These are phyloP conservation scores for Meyerozyma elateridarum DNA, from an alignment of 1,139 yeast species.

Conservation along the genomic window DNA sequence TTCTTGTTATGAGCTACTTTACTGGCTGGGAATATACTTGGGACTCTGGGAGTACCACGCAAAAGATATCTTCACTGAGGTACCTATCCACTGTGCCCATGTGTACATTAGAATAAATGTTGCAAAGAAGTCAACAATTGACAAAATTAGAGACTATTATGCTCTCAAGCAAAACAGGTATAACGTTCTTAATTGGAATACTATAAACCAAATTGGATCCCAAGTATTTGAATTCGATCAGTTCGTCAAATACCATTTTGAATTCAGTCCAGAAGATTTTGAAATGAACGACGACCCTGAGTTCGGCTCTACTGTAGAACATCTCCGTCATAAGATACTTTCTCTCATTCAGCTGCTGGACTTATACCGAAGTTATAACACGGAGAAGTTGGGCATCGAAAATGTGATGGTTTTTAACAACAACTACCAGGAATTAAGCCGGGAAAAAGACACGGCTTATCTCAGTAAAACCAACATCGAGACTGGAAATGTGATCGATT, in stretches of 20 bases:
- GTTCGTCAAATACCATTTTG: constrained; percentile 61
- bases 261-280: constrained; percentile 79
- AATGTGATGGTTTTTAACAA: constrained; percentile 31
- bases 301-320: constrained; percentile 62
- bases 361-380: constrained; percentile 27
- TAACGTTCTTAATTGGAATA: constrained; percentile 18
- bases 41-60: constrained; percentile 59
- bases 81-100: constrained; percentile 77
- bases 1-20: constrained; percentile 38
- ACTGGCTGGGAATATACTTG: constrained; percentile 46
- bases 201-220: constrained; percentile 16
- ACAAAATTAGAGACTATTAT: constrained; percentile 24
- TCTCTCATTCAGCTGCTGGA: constrained; percentile 51
- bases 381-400: constrained; percentile 13
- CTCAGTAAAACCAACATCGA: constrained; percentile 59
- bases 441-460: constrained; percentile 40
- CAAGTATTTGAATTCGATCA: constrained; percentile 21
- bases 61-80: constrained; percentile 60
- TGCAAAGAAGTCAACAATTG: constrained; percentile 18
- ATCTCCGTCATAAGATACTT: constrained; percentile 51
- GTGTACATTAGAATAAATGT: constrained; percentile 51
- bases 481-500: constrained; percentile 58
- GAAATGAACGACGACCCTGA: constrained; percentile 55
- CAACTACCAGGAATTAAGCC: constrained; percentile 20
- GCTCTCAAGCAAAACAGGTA: constrained; percentile 22